These are phyloP conservation scores for Corallochytrium limacisporum DNA, from an alignment of 78 protist genomes.

Conservation along the genomic window DNA sequence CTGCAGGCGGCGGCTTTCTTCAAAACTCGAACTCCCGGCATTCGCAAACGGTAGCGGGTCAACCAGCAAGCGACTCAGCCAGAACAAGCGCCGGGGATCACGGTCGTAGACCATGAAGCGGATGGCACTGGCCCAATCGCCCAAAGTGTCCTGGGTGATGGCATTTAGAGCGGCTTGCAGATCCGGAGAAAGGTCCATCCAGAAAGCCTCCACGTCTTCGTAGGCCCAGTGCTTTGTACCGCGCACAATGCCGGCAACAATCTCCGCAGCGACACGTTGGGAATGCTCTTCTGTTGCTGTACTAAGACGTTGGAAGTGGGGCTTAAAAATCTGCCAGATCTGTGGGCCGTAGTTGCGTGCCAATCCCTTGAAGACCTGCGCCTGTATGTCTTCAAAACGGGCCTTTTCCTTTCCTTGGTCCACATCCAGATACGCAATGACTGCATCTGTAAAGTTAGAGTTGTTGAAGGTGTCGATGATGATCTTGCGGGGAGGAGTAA, in stretches of 20 bases:
- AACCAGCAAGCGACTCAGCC: neutral
- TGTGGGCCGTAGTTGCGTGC: neutral
- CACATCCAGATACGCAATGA: too few species aligned
- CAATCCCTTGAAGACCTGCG: neutral
- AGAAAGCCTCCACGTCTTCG: neutral
- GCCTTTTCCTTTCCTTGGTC: too few species aligned
- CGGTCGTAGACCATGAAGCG: slow-evolving; percentile 8
- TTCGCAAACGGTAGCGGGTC: neutral
- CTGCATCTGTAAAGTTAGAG: too few species aligned
- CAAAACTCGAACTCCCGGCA: neutral
- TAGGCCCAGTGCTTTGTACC: slow-evolving; percentile 16
- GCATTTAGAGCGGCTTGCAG: neutral
- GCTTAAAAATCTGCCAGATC: neutral
- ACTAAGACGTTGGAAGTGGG: neutral
- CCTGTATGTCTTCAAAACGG: neutral
- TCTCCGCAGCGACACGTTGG: neutral
- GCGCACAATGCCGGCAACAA: neutral
- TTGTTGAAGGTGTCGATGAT: too few species aligned
- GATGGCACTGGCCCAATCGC: neutral
- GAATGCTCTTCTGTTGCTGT: neutral
- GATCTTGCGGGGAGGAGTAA: too few species aligned
- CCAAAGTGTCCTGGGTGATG: neutral
- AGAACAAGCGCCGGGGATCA: neutral
- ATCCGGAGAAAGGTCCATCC: neutral
- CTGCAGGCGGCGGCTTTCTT: neutral